Conservation (phyloP, 768 basidiomycete genomes). For the Hydnomerulius pinastri region DNA sequence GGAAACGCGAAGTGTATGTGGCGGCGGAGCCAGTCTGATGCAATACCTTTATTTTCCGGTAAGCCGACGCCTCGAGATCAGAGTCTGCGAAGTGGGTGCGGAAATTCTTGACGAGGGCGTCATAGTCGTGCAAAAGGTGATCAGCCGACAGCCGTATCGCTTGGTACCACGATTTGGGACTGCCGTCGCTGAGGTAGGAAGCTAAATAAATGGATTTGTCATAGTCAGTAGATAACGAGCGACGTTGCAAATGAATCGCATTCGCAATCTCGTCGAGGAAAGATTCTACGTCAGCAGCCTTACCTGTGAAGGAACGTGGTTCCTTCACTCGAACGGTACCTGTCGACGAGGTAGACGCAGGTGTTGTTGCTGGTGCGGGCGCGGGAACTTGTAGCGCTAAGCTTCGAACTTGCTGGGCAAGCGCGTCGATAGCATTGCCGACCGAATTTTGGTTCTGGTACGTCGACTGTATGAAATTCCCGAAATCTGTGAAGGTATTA, state of each 20-base stretch:
- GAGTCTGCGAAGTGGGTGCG: conserved; percentile 35
- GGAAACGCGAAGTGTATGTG: conserved; percentile 29
- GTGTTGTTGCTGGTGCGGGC: not conserved
- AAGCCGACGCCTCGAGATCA: conserved; percentile 26
- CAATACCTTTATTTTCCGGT: conserved; percentile 30
- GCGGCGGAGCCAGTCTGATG: conserved; percentile 32
- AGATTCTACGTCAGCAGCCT: conserved; percentile 17
- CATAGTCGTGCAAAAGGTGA: conserved; percentile 29
- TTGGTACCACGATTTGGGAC: conserved; percentile 34
- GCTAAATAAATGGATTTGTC: conserved; percentile 30
- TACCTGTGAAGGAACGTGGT: conserved; percentile 17
- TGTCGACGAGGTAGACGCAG: not conserved
- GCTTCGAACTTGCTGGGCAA: too few relatives aligned
- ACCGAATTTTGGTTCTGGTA: too few relatives aligned
- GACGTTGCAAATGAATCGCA: conserved; percentile 25
- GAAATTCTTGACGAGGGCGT: conserved; percentile 25
- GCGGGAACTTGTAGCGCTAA: not conserved
- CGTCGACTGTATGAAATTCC: too few relatives aligned
- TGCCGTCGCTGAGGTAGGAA: conserved; percentile 31
- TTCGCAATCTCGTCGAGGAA: conserved; percentile 27
- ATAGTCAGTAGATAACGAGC: conserved; percentile 23
- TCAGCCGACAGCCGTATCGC: conserved; percentile 17
- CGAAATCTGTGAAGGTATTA: too few relatives aligned
- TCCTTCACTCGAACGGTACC: too few relatives aligned
- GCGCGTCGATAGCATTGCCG: too few relatives aligned